Base-by-base conservation (phyloP, 1,284 basidiomycete species). In the Austroboletus rostrupii region DNA sequence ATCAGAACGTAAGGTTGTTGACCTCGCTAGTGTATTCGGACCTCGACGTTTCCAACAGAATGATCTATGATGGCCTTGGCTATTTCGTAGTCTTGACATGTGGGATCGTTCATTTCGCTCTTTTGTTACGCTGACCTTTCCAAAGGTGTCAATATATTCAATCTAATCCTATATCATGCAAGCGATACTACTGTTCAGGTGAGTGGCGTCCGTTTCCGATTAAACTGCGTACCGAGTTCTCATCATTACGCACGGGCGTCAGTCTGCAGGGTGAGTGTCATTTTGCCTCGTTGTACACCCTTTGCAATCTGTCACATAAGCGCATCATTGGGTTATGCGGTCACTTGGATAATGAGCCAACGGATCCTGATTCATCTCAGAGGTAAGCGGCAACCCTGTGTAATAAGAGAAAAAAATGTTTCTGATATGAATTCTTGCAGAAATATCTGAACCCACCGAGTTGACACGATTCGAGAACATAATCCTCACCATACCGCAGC, bases 271-370 rank as follows among this genome's bases (percentile, higher is more conserved):
- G 64, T 69, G 46, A 26, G 23, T 55, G 17, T 5, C 16, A 51
- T 49, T 46, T 51, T 2, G 42, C 40, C 19, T 40, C 23, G 33
- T 45, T 43, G 14, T 39, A 37, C 49, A 17, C 21, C 32, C 26
- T 45, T 48, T 11, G 51, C 17, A 37, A 43, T 17, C 28, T 36
- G 5, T 35, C 26, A 39, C 33, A 32, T 48, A 70, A 71, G 69
- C 17, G 61, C 65, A 0, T 65, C 71, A 10, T 16, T 72, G 16
- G 69, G 66, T 46, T 72, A 70, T 40, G 61, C 59, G 14, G 55
- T 71, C 33, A 67, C 65, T 3, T 70, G 69, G 69, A 70, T 70
- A 47, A 70, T 72, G 70, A 71, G 70, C 44, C 69, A 70, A 48
- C 63, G 65, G 40, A 66, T 70, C 50, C 54, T 70, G 43, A 61